Evolutionary conservation across 805 yeast genomes (phyloP), one percentile per base, ranked within the genome.

Genomic region (Pichia cabralensis): DNA sequence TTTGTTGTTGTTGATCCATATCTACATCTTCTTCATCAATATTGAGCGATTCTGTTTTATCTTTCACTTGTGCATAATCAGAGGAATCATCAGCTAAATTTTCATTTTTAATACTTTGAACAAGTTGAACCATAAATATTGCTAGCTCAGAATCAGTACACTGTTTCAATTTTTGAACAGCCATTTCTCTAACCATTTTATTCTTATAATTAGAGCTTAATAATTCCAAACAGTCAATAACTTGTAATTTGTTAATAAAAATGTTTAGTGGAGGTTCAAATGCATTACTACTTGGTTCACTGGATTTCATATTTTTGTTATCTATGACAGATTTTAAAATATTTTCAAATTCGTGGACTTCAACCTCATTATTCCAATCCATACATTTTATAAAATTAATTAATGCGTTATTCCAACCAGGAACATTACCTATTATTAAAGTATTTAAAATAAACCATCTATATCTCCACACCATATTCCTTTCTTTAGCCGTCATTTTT

Each of bases 91-190:
- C 51, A 23, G 47, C 54, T 9, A 45, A 38, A 25, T 46, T 47
- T 49, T 92, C 98, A 53, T 84, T 84, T 47, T 83, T 80, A 24
- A 89, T 69, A 0, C 95, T 94, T 50, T 88, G 96, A 0, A 89
- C 97, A 13, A 89, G 63, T 56, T 92, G 98, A 36, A 89, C 67
- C 43, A 92, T 60, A 49, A 84, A 92, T 40, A 88, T 64, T 36
- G 82, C 79, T 12, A 92, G 55, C 43, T 89, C 96, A 9, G 71
- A 77, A 46, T 84, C 92, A 23, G 74, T 69, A 0, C 96, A 95
- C 40, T 75, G 67, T 35, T 74, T 71, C 30, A 89, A 61, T 38
- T 96, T 61, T 44, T 83, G 82, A 1, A 89, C 94, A 1, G 98
- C 98, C 63, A 83, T 82, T 6, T 82, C 73, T 30, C 96, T 63